Evolutionary conservation across 2,329 filamentous ascomycete species (phyloP).

Genomic region (Fusarium clavum): DNA sequence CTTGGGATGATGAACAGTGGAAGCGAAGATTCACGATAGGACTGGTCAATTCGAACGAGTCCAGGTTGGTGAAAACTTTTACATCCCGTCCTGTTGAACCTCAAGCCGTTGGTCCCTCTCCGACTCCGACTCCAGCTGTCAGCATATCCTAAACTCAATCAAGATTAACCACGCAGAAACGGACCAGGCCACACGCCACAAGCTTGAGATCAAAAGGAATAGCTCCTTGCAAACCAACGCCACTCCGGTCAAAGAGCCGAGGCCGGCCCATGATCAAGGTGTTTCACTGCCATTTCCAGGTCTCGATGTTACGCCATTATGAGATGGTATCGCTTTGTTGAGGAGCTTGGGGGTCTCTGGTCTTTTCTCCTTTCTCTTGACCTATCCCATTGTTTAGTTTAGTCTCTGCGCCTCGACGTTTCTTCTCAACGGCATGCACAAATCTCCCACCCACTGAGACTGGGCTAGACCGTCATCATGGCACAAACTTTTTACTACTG

Average conservation of each 20-base stretch:
- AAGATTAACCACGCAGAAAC: conserved; percentile 40
- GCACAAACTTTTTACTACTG: conserved; percentile 27
- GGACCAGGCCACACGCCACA: conserved; percentile 29
- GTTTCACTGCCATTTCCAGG: conserved; percentile 39
- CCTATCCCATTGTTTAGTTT: conserved; percentile 5
- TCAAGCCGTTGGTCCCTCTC: background rate
- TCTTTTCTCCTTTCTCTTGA: conserved; percentile 17
- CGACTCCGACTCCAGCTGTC: background rate
- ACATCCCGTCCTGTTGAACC: background rate
- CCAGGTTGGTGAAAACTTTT: background rate
- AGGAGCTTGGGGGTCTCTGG: conserved; percentile 23
- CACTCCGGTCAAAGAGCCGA: conserved; percentile 37
- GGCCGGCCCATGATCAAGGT: conserved; percentile 30
- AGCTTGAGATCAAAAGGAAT: conserved; percentile 27
- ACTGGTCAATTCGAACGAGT: background rate
- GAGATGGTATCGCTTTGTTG: conserved; percentile 34
- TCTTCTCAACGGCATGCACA: conserved; percentile 33
- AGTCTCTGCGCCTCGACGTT: conserved; percentile 25
- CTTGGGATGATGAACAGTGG: conserved; percentile 4
- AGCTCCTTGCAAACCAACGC: conserved; percentile 22
- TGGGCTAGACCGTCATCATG: background rate
- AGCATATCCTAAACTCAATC: conserved; percentile 31
- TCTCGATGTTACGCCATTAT: conserved; percentile 31
- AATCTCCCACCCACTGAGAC: conserved; percentile 14
- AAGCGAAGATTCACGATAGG: background rate